Conservation (phyloP, 1,284 basidiomycete species). For the Erythrobasidium hasegawianum region DNA sequence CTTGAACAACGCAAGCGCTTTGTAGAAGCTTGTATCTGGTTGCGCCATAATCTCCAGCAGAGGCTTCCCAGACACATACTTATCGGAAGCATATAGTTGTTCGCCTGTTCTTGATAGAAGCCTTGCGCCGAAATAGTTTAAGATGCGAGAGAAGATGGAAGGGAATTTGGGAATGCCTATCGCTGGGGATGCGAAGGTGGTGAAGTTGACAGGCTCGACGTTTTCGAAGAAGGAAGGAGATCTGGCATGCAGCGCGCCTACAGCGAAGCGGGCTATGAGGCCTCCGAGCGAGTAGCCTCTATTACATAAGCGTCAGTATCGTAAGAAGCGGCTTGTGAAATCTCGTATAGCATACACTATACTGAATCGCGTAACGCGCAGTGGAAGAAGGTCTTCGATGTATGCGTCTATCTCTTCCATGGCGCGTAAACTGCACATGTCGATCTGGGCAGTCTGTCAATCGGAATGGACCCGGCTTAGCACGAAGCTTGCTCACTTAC, state of each 20-base stretch:
- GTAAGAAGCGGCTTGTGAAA: neutral
- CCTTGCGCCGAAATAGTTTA: slow-evolving; percentile 63
- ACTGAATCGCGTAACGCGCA: slow-evolving; percentile 33
- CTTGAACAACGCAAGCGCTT: slow-evolving; percentile 66
- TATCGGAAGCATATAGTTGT: slow-evolving; percentile 71
- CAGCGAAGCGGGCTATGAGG: slow-evolving; percentile 68
- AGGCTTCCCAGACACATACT: slow-evolving; percentile 62
- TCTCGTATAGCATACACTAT: slow-evolving; percentile 4
- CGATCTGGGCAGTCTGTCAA: slow-evolving; percentile 50
- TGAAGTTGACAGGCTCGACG: slow-evolving; percentile 69
- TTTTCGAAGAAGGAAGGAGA: slow-evolving; percentile 61
- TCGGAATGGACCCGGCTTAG: neutral
- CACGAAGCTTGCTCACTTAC: neutral
- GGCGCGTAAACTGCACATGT: slow-evolving; percentile 67
- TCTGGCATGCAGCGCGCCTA: slow-evolving; percentile 66
- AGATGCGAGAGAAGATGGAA: slow-evolving; percentile 61
- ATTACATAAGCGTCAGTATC: neutral
- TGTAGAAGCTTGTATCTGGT: slow-evolving; percentile 67
- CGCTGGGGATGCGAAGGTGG: slow-evolving; percentile 76
- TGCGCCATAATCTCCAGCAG: slow-evolving; percentile 81
- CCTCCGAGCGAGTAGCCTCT: slow-evolving; percentile 70
- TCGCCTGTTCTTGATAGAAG: slow-evolving; percentile 79
- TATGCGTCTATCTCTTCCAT: slow-evolving; percentile 57
- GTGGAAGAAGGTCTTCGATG: slow-evolving; percentile 23
- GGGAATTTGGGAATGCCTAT: slow-evolving; percentile 52